Evolutionary conservation across 2,329 filamentous ascomycete genomes (phyloP), one percentile per base, ranked within the genome.

Genomic region (Ascochyta rabiei): DNA sequence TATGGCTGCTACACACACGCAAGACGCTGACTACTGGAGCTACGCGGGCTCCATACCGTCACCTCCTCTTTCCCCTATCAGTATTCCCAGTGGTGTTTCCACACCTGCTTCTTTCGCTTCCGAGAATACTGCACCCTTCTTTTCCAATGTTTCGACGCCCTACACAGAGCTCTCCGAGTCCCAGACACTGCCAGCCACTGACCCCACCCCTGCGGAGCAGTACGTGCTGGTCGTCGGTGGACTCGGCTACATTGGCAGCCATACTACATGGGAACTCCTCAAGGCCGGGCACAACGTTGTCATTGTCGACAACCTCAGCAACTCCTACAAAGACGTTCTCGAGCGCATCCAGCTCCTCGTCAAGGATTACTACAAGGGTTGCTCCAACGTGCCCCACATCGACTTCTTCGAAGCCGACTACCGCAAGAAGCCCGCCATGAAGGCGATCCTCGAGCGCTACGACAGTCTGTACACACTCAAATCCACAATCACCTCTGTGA

Each of bases 401-500:
- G 63, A 75, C 43, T 69, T 81, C 55, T 75, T 79, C 62, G 67
- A 76, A 39, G 70, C 78, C 34, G 76, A 81, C 55, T 81, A 79
- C 58, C 75, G 75, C 41, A 42, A 57, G 16, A 19, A n/a, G 4
- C n/a, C 37, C 1, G 23, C 42, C 21, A 60, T 62, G 53, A 50
- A 43, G 35, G 12, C 39, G 10, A 45, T 57, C 10, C 28, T 62
- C 13, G 39, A 44, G 19, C 44, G 23, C 12, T 60, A 60, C 40
- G 16, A 30, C 24, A 37, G 31, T 6, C 30, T 31, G 28, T 23
- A 35, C 43, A 73, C 81, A 50, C 31, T 31, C 1, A 28, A 33
- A 10, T 54, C 56, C 1, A 77, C 72, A 21, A 85, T 87, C 60
- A 74, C 75, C 2, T 84, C 83, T 0, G 84, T 87, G 33, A 86